phyloP scores from a whole-genome alignment of 2,329 filamentous ascomycete species.

The Penicillium brasilianum region DNA sequence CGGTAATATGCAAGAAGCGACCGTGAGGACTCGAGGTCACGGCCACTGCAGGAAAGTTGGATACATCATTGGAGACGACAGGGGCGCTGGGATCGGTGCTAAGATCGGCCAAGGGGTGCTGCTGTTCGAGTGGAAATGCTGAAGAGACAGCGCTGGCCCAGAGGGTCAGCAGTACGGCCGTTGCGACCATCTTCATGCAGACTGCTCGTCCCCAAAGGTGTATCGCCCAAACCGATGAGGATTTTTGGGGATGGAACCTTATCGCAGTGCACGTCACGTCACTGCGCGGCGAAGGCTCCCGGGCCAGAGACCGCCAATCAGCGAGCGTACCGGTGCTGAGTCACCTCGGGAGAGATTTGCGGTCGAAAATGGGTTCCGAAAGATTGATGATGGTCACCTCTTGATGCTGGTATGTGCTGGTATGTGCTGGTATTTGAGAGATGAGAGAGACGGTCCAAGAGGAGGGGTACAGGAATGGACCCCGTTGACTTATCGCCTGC shows the following conservation, averaged over 20 bases:
- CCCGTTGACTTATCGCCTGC: background rate
- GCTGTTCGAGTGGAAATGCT: constrained; percentile 22
- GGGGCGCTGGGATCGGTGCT: constrained; percentile 2
- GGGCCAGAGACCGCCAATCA: constrained; percentile 9
- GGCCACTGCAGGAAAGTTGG: constrained; percentile 2
- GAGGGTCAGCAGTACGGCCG: constrained; percentile 21
- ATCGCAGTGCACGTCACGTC: constrained; percentile 11
- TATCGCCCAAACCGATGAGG: background rate
- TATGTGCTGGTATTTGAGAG: too few relatives aligned
- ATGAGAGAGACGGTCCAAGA: background rate
- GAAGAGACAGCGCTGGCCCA: constrained; percentile 16
- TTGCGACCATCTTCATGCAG: constrained; percentile 24
- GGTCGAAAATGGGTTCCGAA: background rate
- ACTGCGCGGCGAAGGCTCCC: constrained; percentile 4
- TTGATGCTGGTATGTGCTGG: background rate
- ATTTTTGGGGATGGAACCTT: background rate
- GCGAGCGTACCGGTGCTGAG: background rate
- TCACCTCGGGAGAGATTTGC: constrained; percentile 1
- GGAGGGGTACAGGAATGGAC: background rate
- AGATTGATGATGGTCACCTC: background rate
- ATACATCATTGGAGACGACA: constrained; percentile 5
- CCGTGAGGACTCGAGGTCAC: constrained; percentile 33
- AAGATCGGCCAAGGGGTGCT: constrained; percentile 18
- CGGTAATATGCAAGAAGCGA: constrained; percentile 46
- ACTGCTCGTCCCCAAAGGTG: background rate